These are phyloP conservation scores for Plasmodium billcollinsi DNA, from an alignment of 169 alveolate species.

Conservation along the genomic window DNA sequence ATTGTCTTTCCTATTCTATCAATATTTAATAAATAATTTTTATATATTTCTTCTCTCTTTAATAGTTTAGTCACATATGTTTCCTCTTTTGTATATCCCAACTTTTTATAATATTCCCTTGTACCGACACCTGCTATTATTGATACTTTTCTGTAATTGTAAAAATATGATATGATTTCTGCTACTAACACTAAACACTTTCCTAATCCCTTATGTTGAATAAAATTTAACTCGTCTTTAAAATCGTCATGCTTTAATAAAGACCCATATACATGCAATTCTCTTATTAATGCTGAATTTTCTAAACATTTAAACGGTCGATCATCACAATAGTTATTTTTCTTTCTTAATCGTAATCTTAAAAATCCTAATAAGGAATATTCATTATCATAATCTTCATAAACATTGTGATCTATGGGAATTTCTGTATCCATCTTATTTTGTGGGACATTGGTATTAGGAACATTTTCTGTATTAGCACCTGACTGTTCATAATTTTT, in stretches of 20 bases:
- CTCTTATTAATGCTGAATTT: constrained; percentile 92
- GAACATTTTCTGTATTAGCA: background rate
- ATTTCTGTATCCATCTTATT: background rate
- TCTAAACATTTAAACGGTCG: constrained; percentile 81
- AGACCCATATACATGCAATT: constrained; percentile 94
- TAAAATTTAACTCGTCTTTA: constrained; percentile 55
- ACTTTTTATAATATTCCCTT: constrained; percentile 97
- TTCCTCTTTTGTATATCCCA: constrained; percentile 96
- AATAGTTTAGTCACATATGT: constrained; percentile 95
- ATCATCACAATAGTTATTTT: constrained; percentile 70
- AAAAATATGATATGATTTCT: constrained; percentile 81
- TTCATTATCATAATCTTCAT: constrained; percentile 77
- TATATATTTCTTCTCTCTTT: constrained; percentile 38
- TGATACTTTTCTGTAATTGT: constrained; percentile 92
- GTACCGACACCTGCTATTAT: constrained; percentile 99
- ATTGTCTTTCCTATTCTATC: constrained; percentile 42
- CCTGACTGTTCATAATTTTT: background rate
- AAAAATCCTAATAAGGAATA: constrained; percentile 89
- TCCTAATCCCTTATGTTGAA: constrained; percentile 84
- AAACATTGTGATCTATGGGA: background rate
- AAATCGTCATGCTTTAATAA: constrained; percentile 45
- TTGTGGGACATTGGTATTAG: background rate
- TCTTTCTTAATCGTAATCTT: constrained; percentile 89
- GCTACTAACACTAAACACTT: constrained; percentile 82
- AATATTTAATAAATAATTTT: constrained; percentile 45